phyloP scores from a whole-genome alignment of 352 stramenopile species.

The Globisporangium mamillatum region DNA sequence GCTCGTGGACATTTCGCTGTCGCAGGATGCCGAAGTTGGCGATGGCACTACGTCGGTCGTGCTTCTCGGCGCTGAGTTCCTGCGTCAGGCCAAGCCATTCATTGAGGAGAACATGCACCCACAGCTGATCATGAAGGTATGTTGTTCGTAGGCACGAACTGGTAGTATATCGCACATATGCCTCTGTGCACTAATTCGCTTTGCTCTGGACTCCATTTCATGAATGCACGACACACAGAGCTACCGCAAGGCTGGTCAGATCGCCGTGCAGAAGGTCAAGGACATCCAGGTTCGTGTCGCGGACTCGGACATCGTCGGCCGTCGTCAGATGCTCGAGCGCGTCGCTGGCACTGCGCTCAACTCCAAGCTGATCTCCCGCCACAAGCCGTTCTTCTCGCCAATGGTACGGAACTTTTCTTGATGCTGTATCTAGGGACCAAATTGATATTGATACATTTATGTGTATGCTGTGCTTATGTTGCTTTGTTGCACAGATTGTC shows the following conservation, averaged over 20 bases:
- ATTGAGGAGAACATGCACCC: slow-evolving; percentile 97
- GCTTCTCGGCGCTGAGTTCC: slow-evolving; percentile 95
- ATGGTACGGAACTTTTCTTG: slow-evolving; percentile 70
- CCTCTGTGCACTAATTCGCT: neutral
- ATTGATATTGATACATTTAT: neutral
- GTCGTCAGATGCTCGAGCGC: slow-evolving; percentile 88
- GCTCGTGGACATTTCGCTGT: slow-evolving; percentile 97
- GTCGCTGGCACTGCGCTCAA: slow-evolving; percentile 97
- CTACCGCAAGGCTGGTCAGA: slow-evolving; percentile 79
- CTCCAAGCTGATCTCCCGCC: slow-evolving; percentile 97
- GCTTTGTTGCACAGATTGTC: slow-evolving; percentile 71
- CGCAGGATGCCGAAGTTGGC: slow-evolving; percentile 87
- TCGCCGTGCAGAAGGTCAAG: slow-evolving; percentile 85
- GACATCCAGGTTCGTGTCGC: slow-evolving; percentile 83
- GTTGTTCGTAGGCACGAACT: neutral
- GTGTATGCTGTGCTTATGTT: neutral
- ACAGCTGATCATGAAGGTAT: slow-evolving; percentile 86
- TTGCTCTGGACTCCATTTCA: neutral
- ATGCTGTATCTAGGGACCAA: neutral
- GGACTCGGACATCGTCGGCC: slow-evolving; percentile 72
- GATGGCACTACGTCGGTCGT: slow-evolving; percentile 98
- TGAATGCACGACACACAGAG: slow-evolving; percentile 27
- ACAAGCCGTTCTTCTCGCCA: slow-evolving; percentile 97
- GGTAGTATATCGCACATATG: neutral
- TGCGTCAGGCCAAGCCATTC: slow-evolving; percentile 97